Evolutionary conservation across 164 flowering plant species (phyloP).

Genomic region (Echeveria elegans): DNA sequence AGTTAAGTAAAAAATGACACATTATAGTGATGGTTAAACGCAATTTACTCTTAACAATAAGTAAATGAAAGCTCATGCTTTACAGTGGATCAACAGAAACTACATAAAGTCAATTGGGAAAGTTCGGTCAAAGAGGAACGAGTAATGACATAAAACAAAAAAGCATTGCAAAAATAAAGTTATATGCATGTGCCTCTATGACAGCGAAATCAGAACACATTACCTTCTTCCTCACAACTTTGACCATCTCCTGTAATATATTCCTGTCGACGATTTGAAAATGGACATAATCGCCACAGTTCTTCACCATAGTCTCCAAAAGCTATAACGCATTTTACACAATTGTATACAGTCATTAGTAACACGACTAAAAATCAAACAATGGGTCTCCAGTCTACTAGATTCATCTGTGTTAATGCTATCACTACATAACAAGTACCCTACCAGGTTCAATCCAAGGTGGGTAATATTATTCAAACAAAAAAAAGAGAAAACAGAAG

Average conservation of each 20-base stretch:
- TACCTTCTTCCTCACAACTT: constrained; percentile 74
- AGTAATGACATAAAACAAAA: neutral
- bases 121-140: neutral
- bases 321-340: constrained; percentile 32
- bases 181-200: neutral
- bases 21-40: too few relatives aligned
- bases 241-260: constrained; percentile 62
- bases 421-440: too few relatives aligned
- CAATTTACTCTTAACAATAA: too few relatives aligned
- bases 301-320: constrained; percentile 76
- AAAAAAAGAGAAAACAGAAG: neutral
- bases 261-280: constrained; percentile 58
- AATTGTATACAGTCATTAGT: neutral
- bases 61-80: neutral
- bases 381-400: too few relatives aligned
- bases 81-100: neutral
- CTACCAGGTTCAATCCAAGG: too few relatives aligned
- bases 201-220: neutral
- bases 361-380: too few relatives aligned
- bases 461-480: too few relatives aligned
- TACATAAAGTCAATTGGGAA: neutral
- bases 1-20: too few relatives aligned
- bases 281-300: constrained; percentile 69
- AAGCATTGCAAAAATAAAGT: neutral
- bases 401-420: too few relatives aligned